Conservation (phyloP, 371 early-diverging fungal species). For the Mucor velutinosus region DNA sequence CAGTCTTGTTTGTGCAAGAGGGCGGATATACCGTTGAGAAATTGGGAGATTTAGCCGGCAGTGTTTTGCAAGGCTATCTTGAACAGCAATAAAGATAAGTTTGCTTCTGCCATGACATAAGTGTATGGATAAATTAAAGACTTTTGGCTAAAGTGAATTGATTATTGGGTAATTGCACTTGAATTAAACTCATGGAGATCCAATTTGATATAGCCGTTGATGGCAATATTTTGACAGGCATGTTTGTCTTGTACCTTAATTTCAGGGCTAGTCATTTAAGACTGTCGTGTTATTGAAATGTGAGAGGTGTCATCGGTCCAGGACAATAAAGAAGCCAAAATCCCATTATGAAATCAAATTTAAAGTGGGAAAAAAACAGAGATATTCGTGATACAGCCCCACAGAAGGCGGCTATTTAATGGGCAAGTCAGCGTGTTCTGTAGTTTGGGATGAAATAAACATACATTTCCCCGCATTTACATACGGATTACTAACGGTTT, state of each 20-base stretch:
- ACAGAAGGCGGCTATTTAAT: neutral
- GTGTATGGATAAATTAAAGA: no score
- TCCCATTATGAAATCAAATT: neutral
- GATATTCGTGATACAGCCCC: neutral
- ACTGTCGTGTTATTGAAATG: neutral
- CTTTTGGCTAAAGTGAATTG: neutral
- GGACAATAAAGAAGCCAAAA: neutral
- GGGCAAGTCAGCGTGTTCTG: neutral
- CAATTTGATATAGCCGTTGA: neutral
- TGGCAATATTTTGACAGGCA: neutral
- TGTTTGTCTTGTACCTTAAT: neutral
- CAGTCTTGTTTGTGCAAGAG: constrained; percentile 75
- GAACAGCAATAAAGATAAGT: neutral
- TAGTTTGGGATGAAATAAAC: neutral
- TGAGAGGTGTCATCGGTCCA: neutral
- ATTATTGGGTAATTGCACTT: neutral
- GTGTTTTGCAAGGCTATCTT: constrained; percentile 58
- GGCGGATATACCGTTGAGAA: constrained; percentile 69
- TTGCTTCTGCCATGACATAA: neutral
- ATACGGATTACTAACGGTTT: constrained; percentile 12
- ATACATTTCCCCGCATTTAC: constrained; percentile 12
- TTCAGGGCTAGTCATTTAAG: neutral
- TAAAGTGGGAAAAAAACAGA: neutral
- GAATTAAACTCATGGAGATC: neutral
- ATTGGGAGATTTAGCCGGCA: constrained; percentile 61